Conservation (phyloP, 352 stramenopile genomes). For the Pythium vanterpoolii region DNA sequence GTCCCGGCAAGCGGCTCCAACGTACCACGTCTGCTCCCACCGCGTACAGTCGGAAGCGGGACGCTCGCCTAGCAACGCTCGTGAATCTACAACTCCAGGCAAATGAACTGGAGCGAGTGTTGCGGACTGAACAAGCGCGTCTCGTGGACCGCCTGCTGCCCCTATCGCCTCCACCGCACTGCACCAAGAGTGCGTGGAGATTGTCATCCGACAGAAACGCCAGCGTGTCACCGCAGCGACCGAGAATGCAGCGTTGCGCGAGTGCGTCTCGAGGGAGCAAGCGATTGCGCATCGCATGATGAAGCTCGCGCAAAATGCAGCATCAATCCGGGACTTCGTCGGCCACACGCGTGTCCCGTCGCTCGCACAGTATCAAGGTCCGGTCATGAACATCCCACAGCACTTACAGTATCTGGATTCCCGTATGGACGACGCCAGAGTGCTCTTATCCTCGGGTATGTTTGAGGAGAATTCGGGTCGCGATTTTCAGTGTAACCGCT, state of each 20-base stretch:
- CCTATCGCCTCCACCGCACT: neutral
- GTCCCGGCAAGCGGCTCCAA: neutral
- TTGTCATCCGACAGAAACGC: neutral
- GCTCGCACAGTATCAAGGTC: neutral
- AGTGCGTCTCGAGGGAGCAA: neutral
- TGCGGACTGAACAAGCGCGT: neutral
- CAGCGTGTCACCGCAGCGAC: neutral
- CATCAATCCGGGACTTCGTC: neutral
- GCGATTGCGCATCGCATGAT: neutral
- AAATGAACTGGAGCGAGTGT: neutral
- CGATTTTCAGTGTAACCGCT: constrained; percentile 1
- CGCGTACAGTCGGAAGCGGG: neutral
- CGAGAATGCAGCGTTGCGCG: neutral
- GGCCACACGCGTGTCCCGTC: neutral
- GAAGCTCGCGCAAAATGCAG: neutral
- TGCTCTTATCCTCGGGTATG: neutral
- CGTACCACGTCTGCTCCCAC: neutral
- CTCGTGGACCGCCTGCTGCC: neutral
- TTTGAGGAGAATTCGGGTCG: neutral
- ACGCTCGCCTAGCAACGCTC: neutral
- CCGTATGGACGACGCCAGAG: neutral
- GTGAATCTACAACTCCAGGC: neutral
- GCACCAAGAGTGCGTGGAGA: constrained; percentile 10
- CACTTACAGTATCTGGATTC: constrained; percentile 5
- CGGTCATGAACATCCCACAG: neutral